Base-by-base conservation (phyloP, 306 rosid species). In the Ammopiptanthus mongolicus region DNA sequence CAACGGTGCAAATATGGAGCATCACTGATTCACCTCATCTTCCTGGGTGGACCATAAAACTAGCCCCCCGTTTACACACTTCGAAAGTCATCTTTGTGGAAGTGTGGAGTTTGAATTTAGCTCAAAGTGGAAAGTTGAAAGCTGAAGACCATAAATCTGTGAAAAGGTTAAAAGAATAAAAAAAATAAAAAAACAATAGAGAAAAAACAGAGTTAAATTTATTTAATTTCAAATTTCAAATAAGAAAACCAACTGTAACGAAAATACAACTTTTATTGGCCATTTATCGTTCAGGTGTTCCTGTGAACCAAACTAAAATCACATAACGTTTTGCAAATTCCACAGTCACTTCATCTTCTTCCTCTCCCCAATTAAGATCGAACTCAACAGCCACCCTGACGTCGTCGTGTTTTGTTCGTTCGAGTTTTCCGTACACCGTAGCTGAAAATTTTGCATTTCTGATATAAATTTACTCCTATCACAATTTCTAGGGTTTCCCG, bases 401-500 rank as follows among this genome's bases (percentile, higher is more conserved):
- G 22, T 31, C 10, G 66, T 51, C 23, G 33, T 55, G 55, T 73
- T 41, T 37, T 11, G 23, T 65, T 29, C 25, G 22, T 47, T 47
- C 1, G 53, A n/a, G 0, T 13, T 33, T 19, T 37, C 53, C 39
- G 39, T 44, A 3, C 0, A 22, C 8, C 18, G 15, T 8, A 13
- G 23, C 73, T 78, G 65, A 37, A 23, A 36, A 4, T 1, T 17
- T 31, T 61, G 62, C 62, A 19, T 64, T 42, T 50, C 21, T 8
- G 48, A 25, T 29, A 8, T 1, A 19, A 4, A 2, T 1, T 60
- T 60, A 6, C 23, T 62, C 61, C 31, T 59, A 8, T 59, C 44
- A 11, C 68, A 15, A 48, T 56, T 77, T 36, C 51, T 77, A 68
- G 86, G 83, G 74, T 64, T 76, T 58, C 25, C 29, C 10, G 9